Base-by-base conservation (phyloP, 306 rosid genomes). In the Neltuma alba region DNA sequence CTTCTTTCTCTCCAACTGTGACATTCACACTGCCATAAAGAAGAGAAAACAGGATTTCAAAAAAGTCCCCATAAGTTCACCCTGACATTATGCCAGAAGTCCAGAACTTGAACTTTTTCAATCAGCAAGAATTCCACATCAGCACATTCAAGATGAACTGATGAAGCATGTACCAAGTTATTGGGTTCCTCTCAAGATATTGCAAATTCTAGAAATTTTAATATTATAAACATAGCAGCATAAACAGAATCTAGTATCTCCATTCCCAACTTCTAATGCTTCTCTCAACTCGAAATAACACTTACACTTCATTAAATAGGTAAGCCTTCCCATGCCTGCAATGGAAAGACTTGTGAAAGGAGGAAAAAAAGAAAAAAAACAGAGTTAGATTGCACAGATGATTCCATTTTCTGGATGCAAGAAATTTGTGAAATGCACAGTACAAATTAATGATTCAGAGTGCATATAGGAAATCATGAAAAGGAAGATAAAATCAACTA, bases 231-330 rank as follows among this genome's bases (percentile, higher is more conserved):
- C 60, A 42, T 54, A 75, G 55, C 34, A 45, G 11, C 47, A 68
- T 57, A 15, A 34, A 47, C 25, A 3, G 23, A 60, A 34, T 74
- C 44, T 42, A 30, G n/a, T n/a, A n/a, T n/a, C n/a, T n/a, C n/a
- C 60, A 55, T n/a, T 20, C 34, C 25, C 72, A 72, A 58, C 75
- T 47, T 45, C 20, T 36, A 34, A 45, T 75, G 77, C 13, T 40
- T 65, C 69, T 42, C 81, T 25, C 40, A 71, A 77, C 68, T 42
- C 64, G 28, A 33, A 62, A 42, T 7, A 15, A 63, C 38, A 84
- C 93, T 87, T 83, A 91, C 98, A 93, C 92, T 45, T 87, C 74
- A 64, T 88, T 83, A 38, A 89, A 89, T 38, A 93, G 94, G 86
- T 90, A 88, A 62, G 97, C 95, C 74, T 28, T 89, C 57, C 98